Evolutionary conservation across 108 stramenopile genomes (phyloP), one percentile per base, ranked within the genome.

Genomic region (Thalassiosira profunda): DNA sequence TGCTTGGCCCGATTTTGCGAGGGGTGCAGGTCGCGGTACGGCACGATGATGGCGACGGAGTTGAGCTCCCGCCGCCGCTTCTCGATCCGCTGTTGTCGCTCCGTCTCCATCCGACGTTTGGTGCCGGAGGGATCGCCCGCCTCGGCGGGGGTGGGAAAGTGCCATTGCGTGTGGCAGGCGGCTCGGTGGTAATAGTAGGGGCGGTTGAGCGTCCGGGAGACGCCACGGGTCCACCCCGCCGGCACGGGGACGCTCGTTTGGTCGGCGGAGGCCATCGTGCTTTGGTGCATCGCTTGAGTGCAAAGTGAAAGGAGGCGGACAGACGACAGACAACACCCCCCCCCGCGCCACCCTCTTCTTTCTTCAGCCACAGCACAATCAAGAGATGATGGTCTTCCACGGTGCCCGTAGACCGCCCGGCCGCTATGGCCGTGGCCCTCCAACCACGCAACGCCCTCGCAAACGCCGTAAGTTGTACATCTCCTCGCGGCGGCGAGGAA

Each of bases 21-120:
- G 12, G 64, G 49, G 66, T 98, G 96, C 24, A 95, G 64, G 69
- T 99, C 98, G 17, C 99, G 74, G 69, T 92, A 99, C 15, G 98
- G 98, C 9, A 99, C 98, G 58, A 99, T 97, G 58, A 98, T 92
- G 31, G 97, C 97, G 6, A 98, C 86, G 6, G 82, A 70, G 40
- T 53, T 66, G 12, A 54, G 58, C 29, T 67, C 25, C 17, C 49
- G 45, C 5, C 34, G 20, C 36, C 48, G 60, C 36, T 76, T 14
- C 20, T 18, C 55, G 58, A 61, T 70, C 11, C 63, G 46, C 10
- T 59, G 66, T 31, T 58, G 82, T 38, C 58, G 67, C 38, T 79
- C 68, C 31, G 74, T 58, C 66, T 84, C 85, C 42, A 85, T 71
- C 57, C 74, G 51, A n/a, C 15, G 17, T 41, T 88, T 89, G 51